Conservation (phyloP, 169 alveolate species). For the Eimeria falciformis region DNA sequence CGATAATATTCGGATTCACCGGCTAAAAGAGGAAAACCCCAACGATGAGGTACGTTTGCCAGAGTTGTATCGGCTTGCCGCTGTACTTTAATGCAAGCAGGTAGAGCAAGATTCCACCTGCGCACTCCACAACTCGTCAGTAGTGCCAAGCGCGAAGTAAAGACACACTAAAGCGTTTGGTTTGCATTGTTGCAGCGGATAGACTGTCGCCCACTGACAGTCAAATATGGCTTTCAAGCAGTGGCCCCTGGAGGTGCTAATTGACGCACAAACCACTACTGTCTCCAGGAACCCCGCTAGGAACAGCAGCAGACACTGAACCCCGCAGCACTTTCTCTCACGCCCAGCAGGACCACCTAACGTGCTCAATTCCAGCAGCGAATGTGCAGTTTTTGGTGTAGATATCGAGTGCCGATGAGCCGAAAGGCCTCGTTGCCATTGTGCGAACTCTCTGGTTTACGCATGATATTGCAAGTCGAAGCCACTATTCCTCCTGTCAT, state of each 20-base stretch:
- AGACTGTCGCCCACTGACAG: slow-evolving; percentile 49
- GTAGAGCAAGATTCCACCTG: neutral
- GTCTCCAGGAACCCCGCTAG: no score
- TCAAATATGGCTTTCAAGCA: slow-evolving; percentile 74
- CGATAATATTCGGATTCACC: slow-evolving; percentile 53
- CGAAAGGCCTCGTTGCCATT: no score
- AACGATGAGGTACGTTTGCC: neutral
- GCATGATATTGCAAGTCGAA: no score
- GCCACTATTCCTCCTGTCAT: no score
- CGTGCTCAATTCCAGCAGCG: no score
- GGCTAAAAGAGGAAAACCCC: slow-evolving; percentile 27
- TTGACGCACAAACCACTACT: neutral
- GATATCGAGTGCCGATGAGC: no score
- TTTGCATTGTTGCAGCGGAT: neutral
- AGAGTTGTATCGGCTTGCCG: neutral
- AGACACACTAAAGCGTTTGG: neutral
- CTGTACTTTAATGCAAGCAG: neutral
- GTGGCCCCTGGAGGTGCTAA: slow-evolving; percentile 35
- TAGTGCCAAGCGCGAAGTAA: no score
- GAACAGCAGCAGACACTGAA: no score
- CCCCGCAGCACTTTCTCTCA: no score
- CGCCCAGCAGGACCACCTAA: no score
- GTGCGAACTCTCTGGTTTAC: no score
- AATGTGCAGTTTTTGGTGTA: no score
- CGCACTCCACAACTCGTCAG: neutral